Evolutionary conservation across 202 grass and related monocot species (phyloP).

Genomic region (Panicum hallii): DNA sequence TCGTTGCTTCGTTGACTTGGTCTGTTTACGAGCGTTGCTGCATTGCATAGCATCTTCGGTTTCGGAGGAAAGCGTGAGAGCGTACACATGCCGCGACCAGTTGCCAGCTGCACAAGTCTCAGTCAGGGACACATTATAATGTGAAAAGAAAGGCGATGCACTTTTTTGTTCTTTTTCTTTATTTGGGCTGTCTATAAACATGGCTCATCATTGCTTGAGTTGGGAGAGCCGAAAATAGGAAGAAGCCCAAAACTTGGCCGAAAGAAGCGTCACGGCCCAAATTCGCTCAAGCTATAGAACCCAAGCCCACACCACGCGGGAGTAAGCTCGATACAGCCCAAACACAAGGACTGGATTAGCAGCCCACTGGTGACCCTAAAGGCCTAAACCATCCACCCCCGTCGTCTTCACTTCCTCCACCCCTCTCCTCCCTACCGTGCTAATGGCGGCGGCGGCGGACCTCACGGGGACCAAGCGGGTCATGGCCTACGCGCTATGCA

Average conservation of each 20-base stretch:
- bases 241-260: neutral
- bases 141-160: neutral
- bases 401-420: conserved; percentile 3
- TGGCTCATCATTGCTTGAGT: neutral
- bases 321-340: neutral
- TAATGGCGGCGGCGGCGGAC: conserved; percentile 59
- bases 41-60: neutral
- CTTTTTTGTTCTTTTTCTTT: neutral
- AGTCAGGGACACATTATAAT: neutral
- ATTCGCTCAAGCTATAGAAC: neutral
- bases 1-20: neutral
- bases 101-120: neutral
- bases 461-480: conserved; percentile 58
- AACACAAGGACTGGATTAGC: neutral
- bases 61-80: neutral
- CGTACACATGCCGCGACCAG: neutral
- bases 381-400: neutral
- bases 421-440: neutral
- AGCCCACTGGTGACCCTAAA: conserved; percentile 22
- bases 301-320: neutral
- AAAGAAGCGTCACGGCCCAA: neutral
- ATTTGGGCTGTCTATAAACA: neutral
- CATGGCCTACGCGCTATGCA: conserved; percentile 72
- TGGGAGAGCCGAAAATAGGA: neutral
- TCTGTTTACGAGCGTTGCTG: neutral